A percentile compares a stretch with the other conserved stretches of the same genome.
These are phyloP conservation scores for Pelargonium myrrhifolium DNA, from an alignment of 441 rosid genomes.

Conservation along the genomic window DNA sequence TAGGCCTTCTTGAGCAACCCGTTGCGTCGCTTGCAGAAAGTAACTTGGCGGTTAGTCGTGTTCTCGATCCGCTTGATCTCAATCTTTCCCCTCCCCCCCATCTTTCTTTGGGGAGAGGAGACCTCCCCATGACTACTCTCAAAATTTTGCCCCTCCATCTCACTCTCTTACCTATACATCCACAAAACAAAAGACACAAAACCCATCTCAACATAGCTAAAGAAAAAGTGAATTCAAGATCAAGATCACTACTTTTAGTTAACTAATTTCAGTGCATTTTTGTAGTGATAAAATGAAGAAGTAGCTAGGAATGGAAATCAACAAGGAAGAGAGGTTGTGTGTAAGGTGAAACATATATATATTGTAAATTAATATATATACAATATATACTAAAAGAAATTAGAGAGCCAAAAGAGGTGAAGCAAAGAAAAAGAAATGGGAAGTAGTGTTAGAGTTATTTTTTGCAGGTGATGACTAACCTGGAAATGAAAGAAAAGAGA, in stretches of 20 bases:
- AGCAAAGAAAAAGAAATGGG: slow-evolving; percentile 37
- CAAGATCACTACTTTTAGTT: too few relatives aligned
- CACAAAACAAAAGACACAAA: background rate
- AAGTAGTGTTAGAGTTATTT: slow-evolving; percentile 49
- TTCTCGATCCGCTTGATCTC: slow-evolving; percentile 99
- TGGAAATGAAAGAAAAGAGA: slow-evolving; percentile 31
- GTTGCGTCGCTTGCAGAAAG: slow-evolving; percentile 90
- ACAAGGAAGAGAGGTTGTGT: background rate
- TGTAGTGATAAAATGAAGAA: too few relatives aligned
- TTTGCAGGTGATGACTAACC: slow-evolving; percentile 41
- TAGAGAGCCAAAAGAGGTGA: slow-evolving; percentile 55
- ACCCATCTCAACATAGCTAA: too few relatives aligned
- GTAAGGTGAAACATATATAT: slow-evolving; percentile 3
- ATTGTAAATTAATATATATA: background rate
- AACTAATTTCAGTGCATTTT: too few relatives aligned
- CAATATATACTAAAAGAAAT: too few relatives aligned
- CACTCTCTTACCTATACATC: slow-evolving; percentile 22
- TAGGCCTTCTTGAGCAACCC: slow-evolving; percentile 23
- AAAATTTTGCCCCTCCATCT: slow-evolving; percentile 45
- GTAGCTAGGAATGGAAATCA: background rate
- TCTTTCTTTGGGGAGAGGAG: slow-evolving; percentile 55
- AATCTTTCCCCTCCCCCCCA: slow-evolving; percentile 83
- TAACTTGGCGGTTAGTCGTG: slow-evolving; percentile 94
- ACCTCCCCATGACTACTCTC: slow-evolving; percentile 43
- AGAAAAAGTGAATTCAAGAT: too few relatives aligned